Percentiles rank a stretch among this genome's conserved stretches.
phyloP scores from a whole-genome alignment of 768 basidiomycete genomes.

The Chiua virens region DNA sequence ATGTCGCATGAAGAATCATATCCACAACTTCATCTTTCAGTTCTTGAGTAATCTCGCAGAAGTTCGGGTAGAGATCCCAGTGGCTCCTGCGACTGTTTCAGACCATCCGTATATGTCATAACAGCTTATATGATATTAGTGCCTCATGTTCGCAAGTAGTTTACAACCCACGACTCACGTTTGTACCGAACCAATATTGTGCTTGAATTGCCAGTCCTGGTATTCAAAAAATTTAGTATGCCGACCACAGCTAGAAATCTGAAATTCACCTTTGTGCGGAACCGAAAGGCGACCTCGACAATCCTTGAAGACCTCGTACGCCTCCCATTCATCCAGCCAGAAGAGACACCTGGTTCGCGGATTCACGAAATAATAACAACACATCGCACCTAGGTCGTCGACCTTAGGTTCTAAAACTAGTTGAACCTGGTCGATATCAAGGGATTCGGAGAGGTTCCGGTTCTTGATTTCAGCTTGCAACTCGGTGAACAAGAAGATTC shows the following conservation, averaged over 20 bases:
- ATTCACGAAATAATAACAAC: constrained; percentile 54
- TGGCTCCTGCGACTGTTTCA: constrained; percentile 30
- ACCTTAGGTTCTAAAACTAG: constrained; percentile 45
- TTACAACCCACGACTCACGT: constrained; percentile 5
- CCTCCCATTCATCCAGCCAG: constrained; percentile 49
- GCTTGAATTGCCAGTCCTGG: constrained; percentile 36
- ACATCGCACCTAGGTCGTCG: constrained; percentile 16
- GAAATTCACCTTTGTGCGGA: constrained; percentile 26
- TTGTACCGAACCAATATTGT: constrained; percentile 36
- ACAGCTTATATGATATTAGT: neutral
- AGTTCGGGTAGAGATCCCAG: constrained; percentile 33
- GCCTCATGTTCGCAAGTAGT: constrained; percentile 2
- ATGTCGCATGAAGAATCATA: constrained; percentile 29
- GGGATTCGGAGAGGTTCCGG: constrained; percentile 11
- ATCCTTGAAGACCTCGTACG: constrained; percentile 29
- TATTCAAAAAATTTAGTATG: neutral
- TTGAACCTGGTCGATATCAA: constrained; percentile 37
- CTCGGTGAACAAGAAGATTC: constrained; percentile 13
- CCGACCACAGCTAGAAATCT: neutral
- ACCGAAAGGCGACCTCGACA: constrained; percentile 18
- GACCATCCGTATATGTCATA: neutral
- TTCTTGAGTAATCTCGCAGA: constrained; percentile 24
- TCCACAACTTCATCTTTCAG: constrained; percentile 28
- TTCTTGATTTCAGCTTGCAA: constrained; percentile 18
- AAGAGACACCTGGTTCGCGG: constrained; percentile 48